phyloP scores from a whole-genome alignment of 1,284 basidiomycete species.

The Tausonia pullulans region DNA sequence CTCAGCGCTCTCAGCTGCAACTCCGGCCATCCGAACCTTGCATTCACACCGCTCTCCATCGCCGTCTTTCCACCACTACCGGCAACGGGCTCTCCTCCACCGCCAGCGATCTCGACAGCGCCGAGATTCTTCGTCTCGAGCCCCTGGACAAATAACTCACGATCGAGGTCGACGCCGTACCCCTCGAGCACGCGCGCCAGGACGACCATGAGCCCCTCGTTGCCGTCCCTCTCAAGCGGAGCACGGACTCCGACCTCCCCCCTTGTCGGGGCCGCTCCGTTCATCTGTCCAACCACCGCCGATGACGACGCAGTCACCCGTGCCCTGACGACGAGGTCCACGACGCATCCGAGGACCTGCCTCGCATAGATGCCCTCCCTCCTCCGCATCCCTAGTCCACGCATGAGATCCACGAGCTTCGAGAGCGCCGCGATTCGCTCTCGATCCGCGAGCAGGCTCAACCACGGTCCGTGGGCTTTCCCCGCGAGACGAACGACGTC shows the following conservation, averaged over 20 bases:
- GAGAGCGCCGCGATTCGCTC: slow-evolving; percentile 62
- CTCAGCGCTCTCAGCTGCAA: slow-evolving; percentile 81
- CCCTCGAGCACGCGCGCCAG: slow-evolving; percentile 61
- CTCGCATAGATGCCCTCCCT: slow-evolving; percentile 78
- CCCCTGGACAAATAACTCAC: slow-evolving; percentile 19
- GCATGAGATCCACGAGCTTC: slow-evolving; percentile 58
- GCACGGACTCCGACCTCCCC: slow-evolving; percentile 39
- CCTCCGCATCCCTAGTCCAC: slow-evolving; percentile 63
- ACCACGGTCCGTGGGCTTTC: slow-evolving; percentile 69
- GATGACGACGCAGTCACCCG: slow-evolving; percentile 32
- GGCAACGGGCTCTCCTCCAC: not conserved
- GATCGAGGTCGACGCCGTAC: slow-evolving; percentile 64
- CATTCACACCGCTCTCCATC: slow-evolving; percentile 25
- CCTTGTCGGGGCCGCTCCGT: slow-evolving; percentile 42
- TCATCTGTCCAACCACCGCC: slow-evolving; percentile 39
- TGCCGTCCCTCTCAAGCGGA: slow-evolving; percentile 47
- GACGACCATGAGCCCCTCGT: slow-evolving; percentile 59
- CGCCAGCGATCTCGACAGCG: not conserved
- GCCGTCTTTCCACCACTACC: not conserved
- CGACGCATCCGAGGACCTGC: slow-evolving; percentile 64
- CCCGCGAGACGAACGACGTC: slow-evolving; percentile 53
- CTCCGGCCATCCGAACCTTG: slow-evolving; percentile 77
- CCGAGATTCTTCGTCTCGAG: slow-evolving; percentile 42
- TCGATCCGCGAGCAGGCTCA: slow-evolving; percentile 62
- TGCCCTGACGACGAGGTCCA: slow-evolving; percentile 56